These are phyloP conservation scores for Neurospora crassa DNA, from an alignment of 2,329 filamentous ascomycete genomes.

Conservation along the genomic window DNA sequence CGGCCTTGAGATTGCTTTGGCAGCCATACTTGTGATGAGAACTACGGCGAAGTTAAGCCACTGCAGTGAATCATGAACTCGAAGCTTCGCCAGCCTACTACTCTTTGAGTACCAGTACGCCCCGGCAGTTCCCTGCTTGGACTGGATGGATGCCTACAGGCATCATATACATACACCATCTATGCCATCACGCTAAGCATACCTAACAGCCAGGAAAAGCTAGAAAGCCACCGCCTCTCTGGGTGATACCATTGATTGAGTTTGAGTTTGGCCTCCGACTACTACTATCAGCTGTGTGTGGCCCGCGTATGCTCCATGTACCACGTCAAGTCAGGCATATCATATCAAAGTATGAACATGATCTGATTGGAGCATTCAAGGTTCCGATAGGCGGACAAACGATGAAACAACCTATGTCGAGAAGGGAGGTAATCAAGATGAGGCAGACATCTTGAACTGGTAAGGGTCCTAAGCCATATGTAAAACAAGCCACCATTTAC, in stretches of 20 bases:
- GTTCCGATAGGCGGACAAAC: neutral
- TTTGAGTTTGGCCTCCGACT: too few relatives aligned
- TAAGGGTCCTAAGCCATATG: neutral
- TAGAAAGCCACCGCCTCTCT: neutral
- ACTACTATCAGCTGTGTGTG: too few relatives aligned
- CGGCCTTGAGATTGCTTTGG: neutral
- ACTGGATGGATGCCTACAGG: neutral
- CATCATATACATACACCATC: neutral
- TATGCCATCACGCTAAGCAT: neutral
- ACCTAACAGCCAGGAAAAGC: neutral
- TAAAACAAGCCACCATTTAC: neutral
- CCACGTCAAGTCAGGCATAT: neutral
- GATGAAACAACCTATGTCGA: neutral
- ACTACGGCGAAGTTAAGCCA: neutral
- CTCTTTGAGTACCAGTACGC: neutral
- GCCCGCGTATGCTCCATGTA: neutral
- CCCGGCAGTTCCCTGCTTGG: neutral
- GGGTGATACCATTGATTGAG: too few relatives aligned
- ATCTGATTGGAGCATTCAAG: neutral
- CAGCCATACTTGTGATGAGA: too few relatives aligned
- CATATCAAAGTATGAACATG: neutral
- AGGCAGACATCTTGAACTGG: neutral
- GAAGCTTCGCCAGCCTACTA: neutral
- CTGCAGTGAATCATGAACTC: neutral
- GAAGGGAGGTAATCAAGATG: neutral